Percentiles rank a stretch among this genome's conserved stretches.
These are phyloP conservation scores for Schizophyllum amplum DNA, from an alignment of 1,284 basidiomycete genomes.

Conservation along the genomic window DNA sequence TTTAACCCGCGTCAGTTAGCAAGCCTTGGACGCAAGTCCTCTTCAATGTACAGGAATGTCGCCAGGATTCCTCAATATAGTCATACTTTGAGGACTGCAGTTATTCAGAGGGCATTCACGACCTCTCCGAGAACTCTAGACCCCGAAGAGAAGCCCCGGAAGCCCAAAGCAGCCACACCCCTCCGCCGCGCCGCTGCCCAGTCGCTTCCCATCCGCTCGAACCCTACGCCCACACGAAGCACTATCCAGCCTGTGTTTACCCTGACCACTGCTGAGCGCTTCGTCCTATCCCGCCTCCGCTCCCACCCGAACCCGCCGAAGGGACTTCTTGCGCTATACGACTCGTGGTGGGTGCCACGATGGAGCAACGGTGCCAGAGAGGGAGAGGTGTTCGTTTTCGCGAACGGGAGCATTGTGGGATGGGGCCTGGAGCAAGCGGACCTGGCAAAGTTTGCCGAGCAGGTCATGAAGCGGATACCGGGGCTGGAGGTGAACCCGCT, in stretches of 20 bases:
- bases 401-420: slow-evolving; percentile 79
- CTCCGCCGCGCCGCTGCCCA: slow-evolving; percentile 70
- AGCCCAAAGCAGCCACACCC: slow-evolving; percentile 51
- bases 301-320: slow-evolving; percentile 39
- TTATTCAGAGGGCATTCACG: neutral
- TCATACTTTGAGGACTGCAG: neutral
- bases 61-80: neutral
- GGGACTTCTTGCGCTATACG: slow-evolving; percentile 52
- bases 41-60: neutral
- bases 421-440: slow-evolving; percentile 85
- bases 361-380: slow-evolving; percentile 70
- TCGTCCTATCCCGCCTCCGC: slow-evolving; percentile 51
- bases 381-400: slow-evolving; percentile 82
- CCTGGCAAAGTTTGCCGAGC: slow-evolving; percentile 56
- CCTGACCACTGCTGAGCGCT: slow-evolving; percentile 70
- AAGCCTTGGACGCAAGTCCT: neutral
- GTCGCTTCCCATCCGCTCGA: slow-evolving; percentile 69
- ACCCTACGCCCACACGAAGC: slow-evolving; percentile 71
- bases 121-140: neutral
- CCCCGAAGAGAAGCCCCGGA: slow-evolving; percentile 24
- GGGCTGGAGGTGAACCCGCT: slow-evolving; percentile 57
- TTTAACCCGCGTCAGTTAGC: neutral
- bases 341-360: slow-evolving; percentile 72
- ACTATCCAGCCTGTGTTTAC: slow-evolving; percentile 69
- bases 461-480: slow-evolving; percentile 49